These are phyloP conservation scores for Sodiomyces alkalinus DNA, from an alignment of 2,329 filamentous ascomycete species.

Conservation along the genomic window DNA sequence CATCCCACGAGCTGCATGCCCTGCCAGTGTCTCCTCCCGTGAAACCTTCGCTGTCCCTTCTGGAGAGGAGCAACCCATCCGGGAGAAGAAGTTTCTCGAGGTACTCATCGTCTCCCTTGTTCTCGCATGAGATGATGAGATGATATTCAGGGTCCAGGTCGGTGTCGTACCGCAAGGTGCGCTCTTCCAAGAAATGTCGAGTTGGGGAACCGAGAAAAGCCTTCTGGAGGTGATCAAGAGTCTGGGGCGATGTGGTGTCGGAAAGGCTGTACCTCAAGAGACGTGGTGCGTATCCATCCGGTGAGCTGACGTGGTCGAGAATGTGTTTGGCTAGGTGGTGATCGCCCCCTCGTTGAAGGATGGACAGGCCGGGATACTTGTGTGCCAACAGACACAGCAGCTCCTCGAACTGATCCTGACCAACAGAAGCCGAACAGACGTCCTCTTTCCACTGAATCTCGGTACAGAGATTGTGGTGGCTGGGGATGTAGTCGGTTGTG, in stretches of 20 bases:
- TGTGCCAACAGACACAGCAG: slow-evolving; percentile 20
- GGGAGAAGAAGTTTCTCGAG: slow-evolving; percentile 12
- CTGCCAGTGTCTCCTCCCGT: too few species aligned
- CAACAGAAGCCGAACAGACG: too few species aligned
- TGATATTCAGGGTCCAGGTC: slow-evolving; percentile 16
- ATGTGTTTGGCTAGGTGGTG: slow-evolving; percentile 8
- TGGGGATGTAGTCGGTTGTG: slow-evolving; percentile 25
- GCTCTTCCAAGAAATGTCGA: slow-evolving; percentile 15
- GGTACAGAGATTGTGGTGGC: slow-evolving; percentile 32
- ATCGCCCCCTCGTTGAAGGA: slow-evolving; percentile 23
- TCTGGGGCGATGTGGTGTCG: too few species aligned
- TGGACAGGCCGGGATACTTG: slow-evolving; percentile 20
- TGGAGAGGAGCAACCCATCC: slow-evolving; percentile 14
- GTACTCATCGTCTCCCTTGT: slow-evolving; percentile 4
- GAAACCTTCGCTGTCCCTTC: slow-evolving; percentile 3
- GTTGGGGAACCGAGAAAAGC: slow-evolving; percentile 6
- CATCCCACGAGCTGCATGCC: too few species aligned
- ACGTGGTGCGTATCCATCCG: slow-evolving; percentile 12
- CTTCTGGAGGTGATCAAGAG: slow-evolving; percentile 1
- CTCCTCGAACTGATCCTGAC: slow-evolving; percentile 7
- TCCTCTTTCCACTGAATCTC: slow-evolving; percentile 32
- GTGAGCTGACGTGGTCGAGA: slow-evolving; percentile 12
- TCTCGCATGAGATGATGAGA: slow-evolving; percentile 14
- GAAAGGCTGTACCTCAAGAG: slow-evolving; percentile 19
- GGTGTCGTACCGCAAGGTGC: slow-evolving; percentile 7